Conservation (phyloP, 2,329 filamentous ascomycete species). For the Talaromyces sp. region DNA sequence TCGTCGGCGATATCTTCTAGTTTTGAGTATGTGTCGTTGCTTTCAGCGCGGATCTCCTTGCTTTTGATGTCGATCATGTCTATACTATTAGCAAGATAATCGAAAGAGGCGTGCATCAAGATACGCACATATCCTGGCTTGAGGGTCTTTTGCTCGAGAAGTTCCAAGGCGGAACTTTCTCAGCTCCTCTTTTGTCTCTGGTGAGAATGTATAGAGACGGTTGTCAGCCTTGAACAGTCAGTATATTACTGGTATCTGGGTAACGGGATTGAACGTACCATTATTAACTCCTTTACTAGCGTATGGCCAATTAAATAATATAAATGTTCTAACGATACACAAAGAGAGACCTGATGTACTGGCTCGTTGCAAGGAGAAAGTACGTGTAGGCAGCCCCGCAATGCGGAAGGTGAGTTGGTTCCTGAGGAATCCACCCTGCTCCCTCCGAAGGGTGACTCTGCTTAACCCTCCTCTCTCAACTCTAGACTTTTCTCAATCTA, state of each 20-base stretch:
- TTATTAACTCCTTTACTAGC: not conserved
- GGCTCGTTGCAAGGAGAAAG: not conserved
- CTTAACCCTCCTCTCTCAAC: not conserved
- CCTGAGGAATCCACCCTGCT: conserved; percentile 8
- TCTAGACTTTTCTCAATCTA: not conserved
- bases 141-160: conserved; percentile 77
- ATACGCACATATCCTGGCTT: conserved; percentile 88
- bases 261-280: conserved; percentile 3
- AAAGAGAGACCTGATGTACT: not conserved
- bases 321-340: not conserved
- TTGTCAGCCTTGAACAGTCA: conserved; percentile 66
- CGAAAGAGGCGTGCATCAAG: conserved; percentile 10
- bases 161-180: conserved; percentile 93
- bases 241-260: not conserved
- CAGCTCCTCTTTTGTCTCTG: conserved; percentile 82
- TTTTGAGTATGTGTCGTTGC: conserved; percentile 75
- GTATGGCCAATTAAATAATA: not conserved
- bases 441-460: not conserved
- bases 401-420: not conserved
- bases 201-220: conserved; percentile 86
- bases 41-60: conserved; percentile 82
- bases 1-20: conserved; percentile 81
- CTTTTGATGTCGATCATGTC: conserved; percentile 87
- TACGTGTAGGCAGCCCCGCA: conserved; percentile 4
- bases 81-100: conserved; percentile 41